Percentiles rank a stretch among this genome's conserved stretches.
Conservation (phyloP, 2,329 filamentous ascomycete species). For the Coleophoma crateriformis region DNA sequence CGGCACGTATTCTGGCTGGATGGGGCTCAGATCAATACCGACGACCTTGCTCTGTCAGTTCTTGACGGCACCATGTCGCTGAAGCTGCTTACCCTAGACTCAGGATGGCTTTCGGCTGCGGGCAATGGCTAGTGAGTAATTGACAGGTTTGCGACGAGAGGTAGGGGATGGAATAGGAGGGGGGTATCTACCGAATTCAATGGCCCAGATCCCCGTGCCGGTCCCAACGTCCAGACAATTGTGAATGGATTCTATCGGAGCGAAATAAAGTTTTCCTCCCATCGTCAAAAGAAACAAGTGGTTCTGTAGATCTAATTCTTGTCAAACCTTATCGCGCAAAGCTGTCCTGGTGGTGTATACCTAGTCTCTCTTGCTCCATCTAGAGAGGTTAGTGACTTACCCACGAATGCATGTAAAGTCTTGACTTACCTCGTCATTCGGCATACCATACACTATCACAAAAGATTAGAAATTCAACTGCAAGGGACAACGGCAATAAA, state of each 20-base stretch:
- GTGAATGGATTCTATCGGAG: conserved; percentile 7
- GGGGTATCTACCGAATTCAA: conserved; percentile 11
- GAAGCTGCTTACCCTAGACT: conserved; percentile 9
- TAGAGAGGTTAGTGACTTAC: conserved; percentile 43
- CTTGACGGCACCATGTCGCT: conserved; percentile 22
- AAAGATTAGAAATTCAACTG: no score
- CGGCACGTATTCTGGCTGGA: conserved; percentile 46
- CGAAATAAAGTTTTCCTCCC: neutral
- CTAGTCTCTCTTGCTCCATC: conserved; percentile 1
- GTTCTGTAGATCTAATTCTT: conserved; percentile 1
- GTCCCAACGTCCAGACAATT: conserved; percentile 32
- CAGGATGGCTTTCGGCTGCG: conserved; percentile 13
- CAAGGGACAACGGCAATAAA: no score
- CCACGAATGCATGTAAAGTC: conserved; percentile 32
- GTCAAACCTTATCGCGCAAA: neutral
- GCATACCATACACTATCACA: neutral
- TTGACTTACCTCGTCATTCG: conserved; percentile 31
- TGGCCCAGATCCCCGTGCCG: conserved; percentile 33
- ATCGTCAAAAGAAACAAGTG: conserved; percentile 1
- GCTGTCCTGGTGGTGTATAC: neutral
- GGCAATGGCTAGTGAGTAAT: neutral
- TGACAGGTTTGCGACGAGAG: neutral
- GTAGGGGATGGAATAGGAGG: no score
- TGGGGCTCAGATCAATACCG: conserved; percentile 34
- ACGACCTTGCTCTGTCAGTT: conserved; percentile 23